Evolutionary conservation across 2,329 filamentous ascomycete species (phyloP).

Genomic region (Colletotrichum echinochloae): DNA sequence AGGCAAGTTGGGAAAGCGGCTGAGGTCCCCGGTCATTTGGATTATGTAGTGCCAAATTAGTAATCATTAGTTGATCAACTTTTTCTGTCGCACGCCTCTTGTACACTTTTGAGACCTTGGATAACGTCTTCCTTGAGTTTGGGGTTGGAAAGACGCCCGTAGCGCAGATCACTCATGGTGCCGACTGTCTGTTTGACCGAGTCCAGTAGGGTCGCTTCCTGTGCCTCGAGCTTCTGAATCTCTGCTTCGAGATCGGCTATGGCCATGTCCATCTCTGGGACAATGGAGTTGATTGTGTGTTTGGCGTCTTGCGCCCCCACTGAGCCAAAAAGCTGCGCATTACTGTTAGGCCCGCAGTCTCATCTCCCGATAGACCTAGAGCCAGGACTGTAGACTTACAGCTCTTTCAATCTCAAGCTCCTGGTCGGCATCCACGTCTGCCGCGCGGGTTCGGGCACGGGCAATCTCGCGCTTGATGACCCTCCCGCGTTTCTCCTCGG

Average conservation of each 20-base stretch:
- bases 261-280: slow-evolving; percentile 77
- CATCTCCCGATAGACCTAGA: not conserved
- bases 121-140: slow-evolving; percentile 75
- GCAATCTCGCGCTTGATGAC: slow-evolving; percentile 69
- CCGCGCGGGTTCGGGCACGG: slow-evolving; percentile 63
- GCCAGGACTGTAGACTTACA: slow-evolving; percentile 52
- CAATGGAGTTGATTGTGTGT: slow-evolving; percentile 73
- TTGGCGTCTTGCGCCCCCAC: slow-evolving; percentile 59
- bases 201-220: slow-evolving; percentile 70
- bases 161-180: slow-evolving; percentile 83
- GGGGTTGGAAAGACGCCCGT: slow-evolving; percentile 77
- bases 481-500: slow-evolving; percentile 72
- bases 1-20: not conserved
- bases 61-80: slow-evolving; percentile 47
- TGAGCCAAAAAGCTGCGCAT: slow-evolving; percentile 68
- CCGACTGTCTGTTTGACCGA: slow-evolving; percentile 76
- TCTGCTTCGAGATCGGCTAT: slow-evolving; percentile 75
- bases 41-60: slow-evolving; percentile 41
- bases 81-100: slow-evolving; percentile 70
- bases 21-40: slow-evolving; percentile 6
- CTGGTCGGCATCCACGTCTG: slow-evolving; percentile 68
- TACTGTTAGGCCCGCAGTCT: slow-evolving; percentile 10
- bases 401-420: slow-evolving; percentile 73
- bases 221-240: slow-evolving; percentile 72
- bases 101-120: slow-evolving; percentile 72